A percentile compares a stretch with the other conserved stretches of the same genome.
phyloP scores from a whole-genome alignment of 768 basidiomycete genomes.

The Rhizopogon salebrosus region DNA sequence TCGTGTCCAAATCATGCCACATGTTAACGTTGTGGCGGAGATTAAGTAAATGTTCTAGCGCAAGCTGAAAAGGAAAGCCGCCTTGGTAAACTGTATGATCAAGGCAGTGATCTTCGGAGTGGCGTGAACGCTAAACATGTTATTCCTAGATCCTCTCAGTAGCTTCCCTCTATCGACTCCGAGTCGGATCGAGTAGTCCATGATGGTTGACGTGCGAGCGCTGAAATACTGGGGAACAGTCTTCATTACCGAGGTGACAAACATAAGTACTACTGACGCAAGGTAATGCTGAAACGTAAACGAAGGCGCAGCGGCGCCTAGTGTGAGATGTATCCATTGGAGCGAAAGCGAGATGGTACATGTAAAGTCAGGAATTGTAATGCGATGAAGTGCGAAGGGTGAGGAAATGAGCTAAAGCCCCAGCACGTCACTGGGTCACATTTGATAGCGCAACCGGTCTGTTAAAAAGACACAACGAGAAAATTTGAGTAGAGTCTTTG shows the following conservation, averaged over 20 bases:
- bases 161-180: not conserved
- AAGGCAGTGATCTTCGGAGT: not conserved
- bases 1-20: too few relatives aligned
- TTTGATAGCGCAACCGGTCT: not conserved
- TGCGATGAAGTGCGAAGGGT: not conserved
- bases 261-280: not conserved
- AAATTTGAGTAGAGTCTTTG: not conserved
- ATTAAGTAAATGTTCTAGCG: too few relatives aligned
- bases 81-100: not conserved
- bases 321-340: too few relatives aligned
- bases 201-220: not conserved
- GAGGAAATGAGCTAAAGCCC: too few relatives aligned
- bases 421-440: not conserved
- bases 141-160: too few relatives aligned
- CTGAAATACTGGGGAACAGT: not conserved
- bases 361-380: too few relatives aligned
- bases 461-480: not conserved
- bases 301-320: too few relatives aligned
- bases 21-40: too few relatives aligned
- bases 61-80: not conserved
- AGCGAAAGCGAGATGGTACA: too few relatives aligned
- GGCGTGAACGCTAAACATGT: not conserved
- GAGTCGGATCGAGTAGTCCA: not conserved
- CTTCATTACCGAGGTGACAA: not conserved
- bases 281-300: not conserved